These are phyloP conservation scores for Fonsecaea nubica DNA, from an alignment of 2,329 filamentous ascomycete species.

Conservation along the genomic window DNA sequence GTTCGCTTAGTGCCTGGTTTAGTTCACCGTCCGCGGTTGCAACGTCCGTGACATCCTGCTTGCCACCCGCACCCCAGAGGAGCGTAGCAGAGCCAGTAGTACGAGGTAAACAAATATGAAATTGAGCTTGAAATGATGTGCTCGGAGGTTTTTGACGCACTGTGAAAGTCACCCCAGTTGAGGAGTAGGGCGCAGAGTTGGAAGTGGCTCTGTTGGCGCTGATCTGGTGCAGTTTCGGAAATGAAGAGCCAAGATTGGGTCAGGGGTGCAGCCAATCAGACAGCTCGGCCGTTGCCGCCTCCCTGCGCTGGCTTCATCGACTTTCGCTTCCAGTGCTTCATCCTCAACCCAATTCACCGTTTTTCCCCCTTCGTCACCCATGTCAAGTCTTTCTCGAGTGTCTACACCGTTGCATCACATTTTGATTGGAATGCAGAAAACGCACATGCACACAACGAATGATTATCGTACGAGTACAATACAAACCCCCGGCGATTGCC, in stretches of 20 bases:
- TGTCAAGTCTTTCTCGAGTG: neutral
- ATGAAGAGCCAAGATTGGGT: constrained; percentile 22
- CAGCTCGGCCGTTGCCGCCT: neutral
- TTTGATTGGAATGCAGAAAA: neutral
- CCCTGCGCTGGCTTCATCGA: neutral
- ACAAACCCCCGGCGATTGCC: neutral
- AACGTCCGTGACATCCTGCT: neutral
- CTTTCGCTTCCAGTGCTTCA: constrained; percentile 1
- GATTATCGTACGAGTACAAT: neutral
- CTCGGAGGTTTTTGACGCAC: neutral
- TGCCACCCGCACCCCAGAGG: neutral
- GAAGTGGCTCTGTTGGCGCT: neutral
- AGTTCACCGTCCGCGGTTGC: neutral
- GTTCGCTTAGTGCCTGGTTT: constrained; percentile 1
- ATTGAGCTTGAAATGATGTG: neutral
- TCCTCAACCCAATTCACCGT: neutral
- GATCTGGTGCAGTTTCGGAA: constrained; percentile 22
- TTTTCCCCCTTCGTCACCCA: neutral
- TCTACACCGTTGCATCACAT: neutral
- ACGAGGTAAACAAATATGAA: neutral
- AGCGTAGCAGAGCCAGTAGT: neutral
- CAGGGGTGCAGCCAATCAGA: constrained; percentile 13
- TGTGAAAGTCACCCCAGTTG: neutral
- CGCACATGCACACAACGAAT: neutral
- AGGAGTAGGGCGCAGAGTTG: neutral